Evolutionary conservation across 495 filamentous ascomycete species (phyloP), one percentile per base, ranked within the genome.

Genomic region (Penicillium subrubescens): DNA sequence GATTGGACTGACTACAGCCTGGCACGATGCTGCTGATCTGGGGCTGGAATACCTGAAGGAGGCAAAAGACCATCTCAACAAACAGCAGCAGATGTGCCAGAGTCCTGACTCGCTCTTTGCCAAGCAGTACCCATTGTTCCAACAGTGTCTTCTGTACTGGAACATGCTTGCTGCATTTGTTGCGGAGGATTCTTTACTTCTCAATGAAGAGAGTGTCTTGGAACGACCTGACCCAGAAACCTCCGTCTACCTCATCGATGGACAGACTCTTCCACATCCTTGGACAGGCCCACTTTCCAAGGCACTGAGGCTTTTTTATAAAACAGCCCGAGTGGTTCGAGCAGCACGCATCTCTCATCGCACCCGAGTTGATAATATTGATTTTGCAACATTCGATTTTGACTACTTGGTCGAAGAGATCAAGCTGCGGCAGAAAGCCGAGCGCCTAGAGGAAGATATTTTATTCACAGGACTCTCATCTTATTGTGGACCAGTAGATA

Each of bases 111-210:
- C 67, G 8, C 59, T 57, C n/a, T 59, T 72, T 35, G 67, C 67
- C 19, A 70, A 72, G 39, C 67, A 72, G 37, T 67, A 72, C 31
- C 70, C 70, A 7, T 50, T 72, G 5, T 72, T 70, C 52, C 68
- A 72, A 21, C 70, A 72, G 44, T 70, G 67, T 51, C 48, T 72
- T 5, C 57, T 72, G 8, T 72, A 67, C 46, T 72, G 70, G 70
- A 72, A 70, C 35, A 65, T 70, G 55, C 17, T 72, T 7, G 67
- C 70, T 33, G 70, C 70, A 2, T 72, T 72, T 60, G 70, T 72
- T 27, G 58, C 70, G 11, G 70, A 72, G 15, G 70, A 70, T 21
- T 68, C 70, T 2, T 37, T 69, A 5, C 68, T 72, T 29, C 21
- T 72, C 7, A 63, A 61, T 17, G 62, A 67, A 43, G 70, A 70